These are phyloP conservation scores for Filosporella fistucella DNA, from an alignment of 495 filamentous ascomycete genomes.

Conservation along the genomic window DNA sequence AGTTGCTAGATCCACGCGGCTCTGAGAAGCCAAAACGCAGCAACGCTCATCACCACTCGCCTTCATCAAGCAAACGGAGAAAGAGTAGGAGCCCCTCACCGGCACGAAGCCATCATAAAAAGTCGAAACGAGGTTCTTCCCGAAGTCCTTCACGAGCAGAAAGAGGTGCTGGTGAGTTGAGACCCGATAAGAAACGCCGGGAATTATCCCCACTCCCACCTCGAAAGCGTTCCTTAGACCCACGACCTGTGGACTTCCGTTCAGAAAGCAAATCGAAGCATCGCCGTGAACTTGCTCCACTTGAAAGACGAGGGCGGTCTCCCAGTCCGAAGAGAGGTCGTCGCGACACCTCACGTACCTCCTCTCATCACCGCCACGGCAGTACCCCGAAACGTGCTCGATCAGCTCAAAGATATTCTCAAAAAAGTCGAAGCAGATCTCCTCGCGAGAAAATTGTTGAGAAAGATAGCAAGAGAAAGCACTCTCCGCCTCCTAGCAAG, in stretches of 20 bases:
- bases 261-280: conserved; percentile 28
- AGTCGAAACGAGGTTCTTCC: conserved; percentile 29
- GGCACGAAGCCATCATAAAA: conserved; percentile 28
- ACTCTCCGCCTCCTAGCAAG: conserved; percentile 5
- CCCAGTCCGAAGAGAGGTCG: conserved; percentile 16
- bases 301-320: conserved; percentile 19
- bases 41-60: conserved; percentile 29
- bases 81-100: conserved; percentile 32
- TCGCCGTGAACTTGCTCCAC: conserved; percentile 22
- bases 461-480: conserved; percentile 7
- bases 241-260: conserved; percentile 22
- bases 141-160: conserved; percentile 27
- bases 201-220: conserved; percentile 25
- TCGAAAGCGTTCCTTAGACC: conserved; percentile 29
- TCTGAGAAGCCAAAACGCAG: conserved; percentile 26
- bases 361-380: conserved; percentile 7
- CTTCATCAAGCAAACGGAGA: conserved; percentile 32
- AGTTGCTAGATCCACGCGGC: conserved; percentile 28
- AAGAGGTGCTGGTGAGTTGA: conserved; percentile 22
- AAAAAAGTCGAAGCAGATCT: conserved; percentile 15
- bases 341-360: conserved; percentile 8
- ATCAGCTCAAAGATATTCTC: conserved; percentile 11
- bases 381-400: conserved; percentile 4
- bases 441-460: conserved; percentile 10
- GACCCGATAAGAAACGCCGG: conserved; percentile 17